phyloP scores from a whole-genome alignment of 2,329 filamentous ascomycete species.

The Colletotrichum musae region DNA sequence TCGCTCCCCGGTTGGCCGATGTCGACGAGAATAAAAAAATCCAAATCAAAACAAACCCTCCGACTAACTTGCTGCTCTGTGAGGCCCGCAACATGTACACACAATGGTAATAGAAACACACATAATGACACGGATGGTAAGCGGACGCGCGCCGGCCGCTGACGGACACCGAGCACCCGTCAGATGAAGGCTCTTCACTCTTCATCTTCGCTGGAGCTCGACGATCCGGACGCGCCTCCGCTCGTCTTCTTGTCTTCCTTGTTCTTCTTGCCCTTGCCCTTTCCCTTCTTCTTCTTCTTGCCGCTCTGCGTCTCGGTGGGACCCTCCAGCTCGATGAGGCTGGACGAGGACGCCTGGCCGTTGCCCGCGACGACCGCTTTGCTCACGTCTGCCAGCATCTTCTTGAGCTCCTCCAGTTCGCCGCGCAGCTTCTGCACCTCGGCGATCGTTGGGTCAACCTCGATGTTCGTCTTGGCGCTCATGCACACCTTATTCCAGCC shows the following conservation, averaged over 20 bases:
- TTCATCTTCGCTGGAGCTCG: slow-evolving; percentile 30
- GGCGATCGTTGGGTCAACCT: slow-evolving; percentile 81
- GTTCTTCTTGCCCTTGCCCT: slow-evolving; percentile 33
- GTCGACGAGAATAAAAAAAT: neutral
- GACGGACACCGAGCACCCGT: neutral
- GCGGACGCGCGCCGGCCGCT: neutral
- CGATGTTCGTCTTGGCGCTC: slow-evolving; percentile 83
- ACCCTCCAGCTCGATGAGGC: slow-evolving; percentile 27
- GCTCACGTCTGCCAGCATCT: slow-evolving; percentile 55
- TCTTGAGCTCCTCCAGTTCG: slow-evolving; percentile 72
- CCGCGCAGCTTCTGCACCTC: slow-evolving; percentile 74
- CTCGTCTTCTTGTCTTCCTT: slow-evolving; percentile 27
- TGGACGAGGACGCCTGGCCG: slow-evolving; percentile 7
- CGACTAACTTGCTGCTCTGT: neutral
- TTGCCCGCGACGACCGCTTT: slow-evolving; percentile 41
- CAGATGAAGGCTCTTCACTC: slow-evolving; percentile 23
- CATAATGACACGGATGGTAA: neutral
- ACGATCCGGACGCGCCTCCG: neutral
- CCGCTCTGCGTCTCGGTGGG: slow-evolving; percentile 2
- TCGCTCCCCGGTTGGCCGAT: slow-evolving; percentile 2
- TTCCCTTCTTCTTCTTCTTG: slow-evolving; percentile 21
- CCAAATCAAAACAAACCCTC: neutral
- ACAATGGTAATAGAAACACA: neutral
- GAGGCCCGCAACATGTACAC: slow-evolving; percentile 12
- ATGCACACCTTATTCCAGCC: slow-evolving; percentile 89